Base-by-base conservation (phyloP, 2,329 filamentous ascomycete genomes). In the Cladorrhinum sp. region DNA sequence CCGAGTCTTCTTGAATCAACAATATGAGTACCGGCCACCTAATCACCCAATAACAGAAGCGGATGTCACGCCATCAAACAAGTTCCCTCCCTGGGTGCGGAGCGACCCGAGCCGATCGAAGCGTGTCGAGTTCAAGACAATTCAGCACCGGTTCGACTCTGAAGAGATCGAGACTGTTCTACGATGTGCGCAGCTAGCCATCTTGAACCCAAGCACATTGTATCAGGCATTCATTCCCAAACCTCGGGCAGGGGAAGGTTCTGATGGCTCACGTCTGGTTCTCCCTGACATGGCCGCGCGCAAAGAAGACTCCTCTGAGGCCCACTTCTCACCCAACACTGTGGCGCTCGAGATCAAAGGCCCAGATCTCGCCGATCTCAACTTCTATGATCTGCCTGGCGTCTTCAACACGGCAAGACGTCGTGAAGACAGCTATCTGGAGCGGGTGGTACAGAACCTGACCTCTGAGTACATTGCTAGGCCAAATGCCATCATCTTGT, bases 341-440 rank as follows among this genome's bases (percentile, higher is more conserved):
- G 87, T 96, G 0, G 83, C 87, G 0, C 77, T 96, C 0, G 84
- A 92, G 56, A 92, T 96, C 24, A 85, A 85, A 0, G 89, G 88
- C 0, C 89, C 89, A 0, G 80, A 79, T 0, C 80, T 93, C 0
- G 88, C 91, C 0, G 86, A 91, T 5, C 72, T 96, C 0, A 91
- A 88, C 0, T 96, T 96, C 67, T 93, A 91, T 62, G 92, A 96
- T 62, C 79, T 96, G 0, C 92, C 92, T 0, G 92, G 92, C 0
- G 85, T 96, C 0, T 93, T 96, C 63, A 85, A 86, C 20, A 88
- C 88, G 7, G 82, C 87, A 0, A 84, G 85, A 1, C 79, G 85
- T 7, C 82, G 82, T 7, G 78, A 84, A 2, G 86, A 93, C 16
- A 79, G 83, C 9, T 90, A 90, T 59, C 77, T 93, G 0, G 88